Conservation (phyloP, 495 filamentous ascomycete species). For the Aspergillus sclerotioniger region DNA sequence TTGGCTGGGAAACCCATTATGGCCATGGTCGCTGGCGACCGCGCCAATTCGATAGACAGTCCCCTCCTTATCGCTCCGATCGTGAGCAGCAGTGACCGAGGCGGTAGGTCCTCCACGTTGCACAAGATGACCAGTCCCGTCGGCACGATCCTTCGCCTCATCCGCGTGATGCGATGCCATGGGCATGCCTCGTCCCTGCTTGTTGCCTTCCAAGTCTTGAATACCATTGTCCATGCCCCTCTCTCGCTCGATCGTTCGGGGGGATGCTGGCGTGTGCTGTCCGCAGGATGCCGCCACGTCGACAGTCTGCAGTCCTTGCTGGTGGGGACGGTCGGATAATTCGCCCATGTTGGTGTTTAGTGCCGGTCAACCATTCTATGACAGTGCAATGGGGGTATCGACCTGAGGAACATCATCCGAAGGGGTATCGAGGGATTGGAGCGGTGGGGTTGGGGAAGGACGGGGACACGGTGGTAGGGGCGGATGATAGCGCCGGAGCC, state of each 20-base stretch:
- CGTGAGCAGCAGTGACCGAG: neutral
- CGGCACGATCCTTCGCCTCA: neutral
- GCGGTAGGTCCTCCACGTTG: neutral
- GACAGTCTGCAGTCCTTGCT: slow-evolving; percentile 2
- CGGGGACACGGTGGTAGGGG: neutral
- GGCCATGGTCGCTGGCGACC: neutral
- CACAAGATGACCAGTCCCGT: neutral
- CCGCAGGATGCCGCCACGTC: neutral
- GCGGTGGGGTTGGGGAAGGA: neutral
- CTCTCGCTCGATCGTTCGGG: slow-evolving; percentile 2
- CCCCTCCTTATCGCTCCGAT: neutral
- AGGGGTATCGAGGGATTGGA: neutral
- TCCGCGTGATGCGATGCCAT: neutral
- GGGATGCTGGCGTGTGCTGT: slow-evolving; percentile 1
- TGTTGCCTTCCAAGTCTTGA: neutral
- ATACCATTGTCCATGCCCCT: neutral
- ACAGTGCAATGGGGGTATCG: neutral
- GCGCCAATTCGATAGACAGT: slow-evolving; percentile 1
- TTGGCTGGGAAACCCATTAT: slow-evolving; percentile 7
- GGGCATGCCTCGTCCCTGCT: neutral
- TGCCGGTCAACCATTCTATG: neutral
- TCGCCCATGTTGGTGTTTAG: slow-evolving; percentile 8
- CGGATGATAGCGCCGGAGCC: neutral
- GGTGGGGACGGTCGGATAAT: neutral
- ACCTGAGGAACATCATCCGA: neutral